Base-by-base conservation (phyloP, 2,329 filamentous ascomycete genomes). In the Trichoderma afroharzianum region DNA sequence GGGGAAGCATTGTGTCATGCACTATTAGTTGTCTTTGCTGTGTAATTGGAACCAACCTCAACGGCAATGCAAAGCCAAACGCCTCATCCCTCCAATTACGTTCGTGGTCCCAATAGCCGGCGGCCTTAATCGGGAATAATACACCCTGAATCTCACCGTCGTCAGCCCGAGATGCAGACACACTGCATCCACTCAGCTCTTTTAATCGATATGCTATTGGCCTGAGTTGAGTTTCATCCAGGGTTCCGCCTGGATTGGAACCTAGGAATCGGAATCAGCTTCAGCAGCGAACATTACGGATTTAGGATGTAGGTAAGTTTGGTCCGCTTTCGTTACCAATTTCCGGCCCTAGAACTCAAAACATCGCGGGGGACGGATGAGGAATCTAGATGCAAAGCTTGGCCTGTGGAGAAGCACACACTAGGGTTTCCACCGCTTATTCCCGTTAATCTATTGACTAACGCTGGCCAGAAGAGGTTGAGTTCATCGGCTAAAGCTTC, bases 61-160 rank as follows among this genome's bases (percentile, higher is more conserved):
- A 33, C 50, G 55, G 53, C 36, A 47, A 59, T 59, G 39, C 33
- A 30, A 61, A 61, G n/a, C 14, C 55, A 53, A 43, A 33, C 58
- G 67, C 67, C 57, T 28, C 57, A 33, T 24, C 24, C 57, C 57
- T 69, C 57, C 67, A 62, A 69, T 69, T 50, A 57, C 63, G 30
- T 66, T 30, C 26, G 26, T 63, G 61, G 26, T 28, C 61, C 24
- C 62, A 50, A 32, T 47, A 68, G 28, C 57, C 57, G 28, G 21
- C 67, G 67, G 67, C 67, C 57, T 47, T 69, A 69, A 28, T 62
- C 67, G 67, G 67, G 57, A 69, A 69, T 69, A 69, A 69, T 18
- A 9, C 32, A 21, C 39, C 21, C 57, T 62, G 57, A 69, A 69
- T 69, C 67, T 69, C 36, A 69, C 39, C 33, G 15, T 47, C 30